These are phyloP conservation scores for Syzygium malaccense DNA, from an alignment of 441 rosid genomes.

Conservation along the genomic window DNA sequence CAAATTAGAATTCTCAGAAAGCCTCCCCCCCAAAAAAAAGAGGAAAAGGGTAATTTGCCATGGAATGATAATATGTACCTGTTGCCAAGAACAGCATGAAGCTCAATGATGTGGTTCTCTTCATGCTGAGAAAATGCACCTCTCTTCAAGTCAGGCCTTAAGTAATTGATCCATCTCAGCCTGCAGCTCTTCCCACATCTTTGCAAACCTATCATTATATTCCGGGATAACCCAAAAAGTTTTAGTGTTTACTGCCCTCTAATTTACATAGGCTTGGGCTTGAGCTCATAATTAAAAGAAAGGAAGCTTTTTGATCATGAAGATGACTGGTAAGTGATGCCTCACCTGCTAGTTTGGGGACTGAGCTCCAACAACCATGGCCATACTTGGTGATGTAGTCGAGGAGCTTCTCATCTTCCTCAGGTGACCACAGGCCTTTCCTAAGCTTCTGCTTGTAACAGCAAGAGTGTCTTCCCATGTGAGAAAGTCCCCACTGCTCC, in stretches of 20 bases:
- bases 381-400: conserved; percentile 1
- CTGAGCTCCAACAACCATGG: conserved; percentile 12
- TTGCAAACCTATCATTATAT: conserved; percentile 4
- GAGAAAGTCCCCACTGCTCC: not conserved
- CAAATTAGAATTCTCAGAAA: not conserved
- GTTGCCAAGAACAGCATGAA: conserved; percentile 10
- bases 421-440: conserved; percentile 16
- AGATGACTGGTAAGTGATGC: not conserved
- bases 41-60: not conserved
- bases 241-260: not conserved
- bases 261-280: not conserved
- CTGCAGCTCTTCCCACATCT: conserved; percentile 18
- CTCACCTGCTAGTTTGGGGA: conserved; percentile 9
- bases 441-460: conserved; percentile 12
- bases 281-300: not conserved
- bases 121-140: conserved; percentile 13
- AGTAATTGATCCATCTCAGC: conserved; percentile 16
- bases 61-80: not conserved
- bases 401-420: conserved; percentile 15
- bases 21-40: not conserved
- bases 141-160: conserved; percentile 13
- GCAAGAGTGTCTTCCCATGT: conserved; percentile 14
- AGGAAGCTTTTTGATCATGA: not conserved
- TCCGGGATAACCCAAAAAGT: not conserved
- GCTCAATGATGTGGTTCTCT: conserved; percentile 6